Percentiles rank a stretch among this genome's conserved stretches.
Evolutionary conservation across 805 yeast genomes (phyloP).

Genomic region (Lachancea cidri): DNA sequence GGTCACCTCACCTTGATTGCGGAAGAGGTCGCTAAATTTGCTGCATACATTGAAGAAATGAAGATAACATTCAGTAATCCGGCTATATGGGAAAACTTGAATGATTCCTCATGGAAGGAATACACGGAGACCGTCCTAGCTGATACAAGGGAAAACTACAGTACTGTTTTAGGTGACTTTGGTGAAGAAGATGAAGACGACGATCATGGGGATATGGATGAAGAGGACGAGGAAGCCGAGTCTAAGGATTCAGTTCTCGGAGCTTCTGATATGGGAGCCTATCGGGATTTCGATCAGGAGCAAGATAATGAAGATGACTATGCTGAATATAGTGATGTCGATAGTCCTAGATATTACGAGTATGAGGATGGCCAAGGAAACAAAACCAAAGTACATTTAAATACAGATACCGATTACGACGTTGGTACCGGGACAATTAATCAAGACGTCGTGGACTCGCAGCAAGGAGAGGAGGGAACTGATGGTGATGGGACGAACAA

Average conservation of each 20-base stretch:
- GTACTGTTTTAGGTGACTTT: conserved; percentile 83
- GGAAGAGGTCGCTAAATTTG: conserved; percentile 92
- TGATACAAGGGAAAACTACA: conserved; percentile 89
- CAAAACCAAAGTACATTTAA: conserved; percentile 29
- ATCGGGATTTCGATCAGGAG: conserved; percentile 4
- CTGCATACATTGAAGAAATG: conserved; percentile 39
- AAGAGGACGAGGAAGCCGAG: conserved; percentile 20
- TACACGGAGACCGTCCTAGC: conserved; percentile 80
- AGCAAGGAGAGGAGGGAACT: conserved; percentile 23
- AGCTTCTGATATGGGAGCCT: conserved; percentile 4
- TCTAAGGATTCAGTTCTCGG: conserved; percentile 9
- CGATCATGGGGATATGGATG: conserved; percentile 28
- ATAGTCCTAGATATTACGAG: conserved; percentile 33
- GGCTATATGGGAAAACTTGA: conserved; percentile 22
- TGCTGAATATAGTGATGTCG: conserved; percentile 25
- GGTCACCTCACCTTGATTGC: conserved; percentile 92
- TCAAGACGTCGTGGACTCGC: conserved; percentile 26
- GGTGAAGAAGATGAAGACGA: conserved; percentile 42
- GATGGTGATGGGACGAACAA: conserved; percentile 19
- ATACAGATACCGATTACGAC: conserved; percentile 37
- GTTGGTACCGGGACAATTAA: conserved; percentile 11
- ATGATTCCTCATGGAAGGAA: conserved; percentile 54
- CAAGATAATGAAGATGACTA: conserved; percentile 41
- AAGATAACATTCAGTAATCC: conserved; percentile 25
- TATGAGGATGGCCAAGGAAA: conserved; percentile 34